These are phyloP conservation scores for Pichia sp. DNA, from an alignment of 1,139 yeast genomes.

Conservation along the genomic window DNA sequence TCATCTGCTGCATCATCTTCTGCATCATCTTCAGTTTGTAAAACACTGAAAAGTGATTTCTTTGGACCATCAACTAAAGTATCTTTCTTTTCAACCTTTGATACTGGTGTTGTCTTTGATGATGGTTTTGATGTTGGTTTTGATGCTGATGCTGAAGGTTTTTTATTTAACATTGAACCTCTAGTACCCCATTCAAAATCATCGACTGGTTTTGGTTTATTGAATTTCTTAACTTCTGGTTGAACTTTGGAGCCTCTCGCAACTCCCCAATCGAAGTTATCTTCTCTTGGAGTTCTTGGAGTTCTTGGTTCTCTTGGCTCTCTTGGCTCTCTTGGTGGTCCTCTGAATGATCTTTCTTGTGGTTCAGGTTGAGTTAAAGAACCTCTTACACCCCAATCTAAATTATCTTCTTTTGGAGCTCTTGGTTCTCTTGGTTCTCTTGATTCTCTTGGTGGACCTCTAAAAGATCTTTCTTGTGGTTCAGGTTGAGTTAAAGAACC, in stretches of 20 bases:
- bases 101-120: conserved; percentile 30
- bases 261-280: conserved; percentile 42
- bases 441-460: conserved; percentile 32
- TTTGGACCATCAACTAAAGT: conserved; percentile 24
- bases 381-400: conserved; percentile 47
- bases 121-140: background rate
- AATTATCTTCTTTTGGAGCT: conserved; percentile 30
- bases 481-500: conserved; percentile 32
- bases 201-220: conserved; percentile 24
- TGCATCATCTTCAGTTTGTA: conserved; percentile 62
- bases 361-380: conserved; percentile 24
- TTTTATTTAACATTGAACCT: conserved; percentile 15
- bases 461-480: conserved; percentile 34
- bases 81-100: conserved; percentile 18
- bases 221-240: conserved; percentile 36
- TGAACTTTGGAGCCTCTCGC: conserved; percentile 35
- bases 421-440: conserved; percentile 34
- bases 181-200: conserved; percentile 40
- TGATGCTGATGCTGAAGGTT: conserved; percentile 30
- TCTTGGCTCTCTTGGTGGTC: conserved; percentile 32
- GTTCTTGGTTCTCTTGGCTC: conserved; percentile 32
- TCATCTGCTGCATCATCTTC: too few species aligned
- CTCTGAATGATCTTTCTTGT: conserved; percentile 13
- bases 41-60: conserved; percentile 57
- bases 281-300: conserved; percentile 29